Conservation (phyloP, 1,139 yeast genomes). For the Saccharomyces hybrid region DNA sequence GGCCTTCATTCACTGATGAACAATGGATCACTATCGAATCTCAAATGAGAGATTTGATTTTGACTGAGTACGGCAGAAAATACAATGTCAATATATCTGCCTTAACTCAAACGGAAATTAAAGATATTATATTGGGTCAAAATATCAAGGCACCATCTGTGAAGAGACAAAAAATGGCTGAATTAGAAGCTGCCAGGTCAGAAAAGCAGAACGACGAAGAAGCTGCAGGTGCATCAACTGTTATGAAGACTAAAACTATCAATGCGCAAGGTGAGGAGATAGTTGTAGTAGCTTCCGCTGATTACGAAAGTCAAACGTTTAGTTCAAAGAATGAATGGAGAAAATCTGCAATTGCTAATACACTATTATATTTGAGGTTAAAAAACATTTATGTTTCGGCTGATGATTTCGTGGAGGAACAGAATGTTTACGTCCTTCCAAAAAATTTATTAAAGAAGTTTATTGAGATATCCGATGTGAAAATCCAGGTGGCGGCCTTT, state of each 20-base stretch:
- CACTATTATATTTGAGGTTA: constrained; percentile 64
- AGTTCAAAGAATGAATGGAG: constrained; percentile 91
- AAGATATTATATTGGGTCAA: constrained; percentile 92
- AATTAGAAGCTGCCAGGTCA: constrained; percentile 54
- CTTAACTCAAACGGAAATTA: constrained; percentile 84
- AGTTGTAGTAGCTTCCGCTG: constrained; percentile 85
- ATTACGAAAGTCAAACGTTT: constrained; percentile 79
- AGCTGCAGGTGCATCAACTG: constrained; percentile 42
- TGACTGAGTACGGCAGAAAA: constrained; percentile 78
- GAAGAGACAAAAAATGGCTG: constrained; percentile 72
- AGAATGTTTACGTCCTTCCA: constrained; percentile 68
- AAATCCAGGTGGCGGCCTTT: constrained; percentile 77
- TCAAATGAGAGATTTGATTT: constrained; percentile 78
- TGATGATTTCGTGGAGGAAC: constrained; percentile 48
- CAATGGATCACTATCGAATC: constrained; percentile 92
- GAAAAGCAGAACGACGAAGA: constrained; percentile 30
- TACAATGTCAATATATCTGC: constrained; percentile 81
- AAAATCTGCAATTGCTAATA: constrained; percentile 71
- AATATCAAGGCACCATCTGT: constrained; percentile 86
- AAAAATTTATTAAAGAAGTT: constrained; percentile 72
- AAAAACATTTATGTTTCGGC: constrained; percentile 71
- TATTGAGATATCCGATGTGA: constrained; percentile 70
- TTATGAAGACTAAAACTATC: constrained; percentile 74
- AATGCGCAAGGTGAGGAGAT: constrained; percentile 97
- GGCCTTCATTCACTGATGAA: constrained; percentile 86